Evolutionary conservation across 1,284 basidiomycete species (phyloP), one percentile per base, ranked within the genome.

Genomic region (Sanghuangporus baumii): DNA sequence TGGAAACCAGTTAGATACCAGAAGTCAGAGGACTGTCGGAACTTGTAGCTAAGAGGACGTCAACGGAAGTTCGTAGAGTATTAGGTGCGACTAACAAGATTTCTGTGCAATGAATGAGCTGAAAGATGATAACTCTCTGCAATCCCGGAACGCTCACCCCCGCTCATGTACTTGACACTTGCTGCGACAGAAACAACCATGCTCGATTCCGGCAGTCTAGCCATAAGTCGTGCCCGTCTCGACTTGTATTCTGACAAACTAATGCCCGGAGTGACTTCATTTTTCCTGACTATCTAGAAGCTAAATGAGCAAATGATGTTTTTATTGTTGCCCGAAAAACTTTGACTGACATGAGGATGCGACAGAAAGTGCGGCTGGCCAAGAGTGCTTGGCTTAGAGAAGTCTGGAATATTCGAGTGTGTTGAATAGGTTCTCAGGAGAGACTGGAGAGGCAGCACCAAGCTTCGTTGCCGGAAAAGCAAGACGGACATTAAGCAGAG

Each of bases 1-100:
- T 95, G 87, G 71, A 97, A 97, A 6, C 97, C 96, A 0, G 96
- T 96, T 11, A 98, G 79, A 72, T 98, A 98, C 88, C 88, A 93
- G 73, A 96, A 94, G 74, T 96, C 89, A 50, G 94, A 96, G 0
- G 87, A 86, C 75, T 98, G 96, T 43, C 96, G 86, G 72, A 94
- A 98, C 73, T 95, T 95, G 81, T 98, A 98, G 74, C 94, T 96
- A 67, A 37, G 18, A 47, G n/a, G 12, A 18, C 20, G 9, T n/a
- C 40, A 59, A 14, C 62, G 31, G 50, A 40, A 38, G 14, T 26
- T 38, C 41, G 6, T 20, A 46, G 14, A 38, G n/a, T 41, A 38
- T 34, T 23, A 18, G 47, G 34, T 16, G 34, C 6, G 18, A 73
- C 81, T 72, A 63, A 85, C 84, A 82, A 83, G 69, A 82, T 81